Evolutionary conservation across 495 filamentous ascomycete species (phyloP).

Genomic region (Penicillium ochrochloron): DNA sequence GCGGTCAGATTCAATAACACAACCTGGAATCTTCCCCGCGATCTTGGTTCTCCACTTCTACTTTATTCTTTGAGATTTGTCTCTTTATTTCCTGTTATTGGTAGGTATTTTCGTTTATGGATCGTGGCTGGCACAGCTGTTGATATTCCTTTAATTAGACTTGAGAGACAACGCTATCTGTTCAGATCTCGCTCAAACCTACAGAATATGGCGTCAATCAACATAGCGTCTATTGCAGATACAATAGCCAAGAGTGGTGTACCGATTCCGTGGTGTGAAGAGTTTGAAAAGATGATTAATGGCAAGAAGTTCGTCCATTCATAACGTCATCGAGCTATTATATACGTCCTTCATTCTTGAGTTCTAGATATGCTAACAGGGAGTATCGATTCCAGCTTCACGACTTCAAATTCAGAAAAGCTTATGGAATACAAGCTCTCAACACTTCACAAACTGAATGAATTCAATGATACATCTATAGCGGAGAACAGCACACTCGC

Average conservation of each 20-base stretch:
- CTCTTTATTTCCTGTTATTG: neutral
- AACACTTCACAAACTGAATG: neutral
- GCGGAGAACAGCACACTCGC: slow-evolving; percentile 8
- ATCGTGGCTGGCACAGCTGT: neutral
- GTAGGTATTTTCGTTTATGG: neutral
- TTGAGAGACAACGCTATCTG: neutral
- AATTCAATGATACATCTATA: slow-evolving; percentile 8
- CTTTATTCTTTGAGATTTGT: neutral
- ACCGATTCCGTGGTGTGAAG: slow-evolving; percentile 1
- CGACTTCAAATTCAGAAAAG: slow-evolving; percentile 14
- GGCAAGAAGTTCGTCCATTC: slow-evolving; percentile 2
- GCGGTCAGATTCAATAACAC: neutral
- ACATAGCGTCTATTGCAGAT: neutral
- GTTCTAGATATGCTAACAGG: neutral
- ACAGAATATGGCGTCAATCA: neutral
- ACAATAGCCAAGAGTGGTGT: neutral
- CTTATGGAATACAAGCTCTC: slow-evolving; percentile 10
- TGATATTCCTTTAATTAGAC: neutral
- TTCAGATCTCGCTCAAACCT: neutral
- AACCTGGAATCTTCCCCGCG: neutral
- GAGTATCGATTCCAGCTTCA: slow-evolving; percentile 7
- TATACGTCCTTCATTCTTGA: neutral
- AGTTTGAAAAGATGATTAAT: slow-evolving; percentile 10
- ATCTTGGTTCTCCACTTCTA: neutral
- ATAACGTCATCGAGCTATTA: neutral